Evolutionary conservation across 257 asterid species (phyloP).

Genomic region (Solanum chiquidenum): DNA sequence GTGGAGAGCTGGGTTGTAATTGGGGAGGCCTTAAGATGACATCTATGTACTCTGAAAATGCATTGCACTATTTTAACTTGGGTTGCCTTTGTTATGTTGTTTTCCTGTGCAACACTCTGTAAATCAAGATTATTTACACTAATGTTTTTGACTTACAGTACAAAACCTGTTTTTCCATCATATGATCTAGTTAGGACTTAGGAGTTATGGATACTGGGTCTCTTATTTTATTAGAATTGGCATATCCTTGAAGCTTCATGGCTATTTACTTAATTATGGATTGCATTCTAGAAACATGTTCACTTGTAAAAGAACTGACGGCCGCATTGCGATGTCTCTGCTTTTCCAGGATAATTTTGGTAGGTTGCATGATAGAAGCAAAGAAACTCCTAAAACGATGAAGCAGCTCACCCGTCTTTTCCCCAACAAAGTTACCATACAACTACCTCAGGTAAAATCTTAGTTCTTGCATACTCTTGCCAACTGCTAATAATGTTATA

Average conservation of each 20-base stretch:
- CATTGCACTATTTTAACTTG: not conserved
- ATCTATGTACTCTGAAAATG: not conserved
- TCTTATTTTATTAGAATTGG: not conserved
- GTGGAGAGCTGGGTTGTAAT: not conserved
- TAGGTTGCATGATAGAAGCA: slow-evolving; percentile 64
- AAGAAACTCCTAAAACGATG: slow-evolving; percentile 76
- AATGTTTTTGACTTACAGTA: not conserved
- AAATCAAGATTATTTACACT: not conserved
- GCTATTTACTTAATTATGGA: not conserved
- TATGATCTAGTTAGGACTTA: not conserved
- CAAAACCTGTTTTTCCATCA: not conserved
- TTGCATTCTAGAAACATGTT: not conserved
- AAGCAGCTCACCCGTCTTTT: slow-evolving; percentile 84
- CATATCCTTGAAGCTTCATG: not conserved
- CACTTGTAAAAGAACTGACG: not conserved
- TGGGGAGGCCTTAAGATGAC: not conserved
- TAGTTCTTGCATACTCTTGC: not conserved
- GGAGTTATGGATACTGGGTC: not conserved
- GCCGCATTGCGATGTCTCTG: not conserved
- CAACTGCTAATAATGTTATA: not conserved
- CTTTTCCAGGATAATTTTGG: slow-evolving; percentile 62
- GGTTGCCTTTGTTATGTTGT: not conserved
- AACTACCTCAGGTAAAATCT: slow-evolving; percentile 74
- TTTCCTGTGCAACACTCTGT: not conserved
- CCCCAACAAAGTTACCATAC: slow-evolving; percentile 83